Conservation (phyloP, 371 early-diverging fungal genomes). For the Lichtheimia hyalospora region DNA sequence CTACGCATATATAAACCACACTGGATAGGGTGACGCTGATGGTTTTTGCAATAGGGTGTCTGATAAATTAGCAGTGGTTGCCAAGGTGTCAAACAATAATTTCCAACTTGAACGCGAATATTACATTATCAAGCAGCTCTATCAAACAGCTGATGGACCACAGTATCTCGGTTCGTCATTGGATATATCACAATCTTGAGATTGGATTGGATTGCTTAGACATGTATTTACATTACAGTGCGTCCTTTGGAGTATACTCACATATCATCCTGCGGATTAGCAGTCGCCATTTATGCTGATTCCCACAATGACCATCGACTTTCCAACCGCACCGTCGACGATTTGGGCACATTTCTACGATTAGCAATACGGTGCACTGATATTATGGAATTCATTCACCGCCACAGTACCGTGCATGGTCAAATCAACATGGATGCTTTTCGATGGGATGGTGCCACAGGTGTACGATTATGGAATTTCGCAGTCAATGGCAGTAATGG, state of each 20-base stretch:
- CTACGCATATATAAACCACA: neutral
- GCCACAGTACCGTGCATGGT: constrained; percentile 40
- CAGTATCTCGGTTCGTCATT: constrained; percentile 26
- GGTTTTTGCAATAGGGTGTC: constrained; percentile 30
- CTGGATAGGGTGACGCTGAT: neutral
- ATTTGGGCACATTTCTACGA: constrained; percentile 41
- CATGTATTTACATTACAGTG: constrained; percentile 14
- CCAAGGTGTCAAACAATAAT: constrained; percentile 37
- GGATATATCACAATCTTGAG: too few species aligned
- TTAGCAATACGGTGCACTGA: constrained; percentile 48
- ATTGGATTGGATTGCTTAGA: too few species aligned
- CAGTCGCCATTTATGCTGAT: constrained; percentile 39
- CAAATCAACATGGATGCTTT: constrained; percentile 39
- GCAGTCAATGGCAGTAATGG: constrained; percentile 13
- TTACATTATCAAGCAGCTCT: constrained; percentile 37
- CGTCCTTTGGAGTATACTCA: constrained; percentile 39
- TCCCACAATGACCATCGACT: constrained; percentile 18
- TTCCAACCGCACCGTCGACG: constrained; percentile 6
- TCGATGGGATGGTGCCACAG: constrained; percentile 30
- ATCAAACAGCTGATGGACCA: constrained; percentile 31
- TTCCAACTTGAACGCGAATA: constrained; percentile 40
- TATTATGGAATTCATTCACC: constrained; percentile 45
- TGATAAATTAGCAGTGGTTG: constrained; percentile 36
- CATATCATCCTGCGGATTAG: constrained; percentile 29
- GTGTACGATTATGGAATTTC: constrained; percentile 44